phyloP scores from a whole-genome alignment of 2,329 filamentous ascomycete species.

The Shiraia sp. region DNA sequence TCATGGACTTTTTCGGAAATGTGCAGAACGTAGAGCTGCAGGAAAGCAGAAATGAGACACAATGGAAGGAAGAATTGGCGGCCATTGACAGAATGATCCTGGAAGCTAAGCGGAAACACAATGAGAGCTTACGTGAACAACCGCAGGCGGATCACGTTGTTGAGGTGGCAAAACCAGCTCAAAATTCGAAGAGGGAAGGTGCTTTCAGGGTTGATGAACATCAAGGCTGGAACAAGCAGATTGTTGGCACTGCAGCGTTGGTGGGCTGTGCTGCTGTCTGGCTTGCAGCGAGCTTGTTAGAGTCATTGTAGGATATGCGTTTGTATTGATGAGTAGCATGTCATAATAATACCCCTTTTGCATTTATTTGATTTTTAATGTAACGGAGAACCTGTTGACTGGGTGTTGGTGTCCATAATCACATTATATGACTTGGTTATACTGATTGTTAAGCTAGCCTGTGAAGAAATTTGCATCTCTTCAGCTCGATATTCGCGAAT shows the following conservation, averaged over 20 bases:
- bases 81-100: conserved; percentile 68
- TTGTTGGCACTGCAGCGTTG: conserved; percentile 45
- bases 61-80: conserved; percentile 70
- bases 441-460: too few species aligned
- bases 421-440: too few species aligned
- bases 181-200: conserved; percentile 31
- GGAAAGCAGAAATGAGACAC: conserved; percentile 46
- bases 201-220: conserved; percentile 42
- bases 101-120: conserved; percentile 51
- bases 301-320: conserved; percentile 24
- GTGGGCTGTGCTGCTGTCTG: conserved; percentile 46
- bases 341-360: conserved; percentile 6
- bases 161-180: conserved; percentile 22
- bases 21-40: conserved; percentile 96
- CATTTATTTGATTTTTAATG: background rate
- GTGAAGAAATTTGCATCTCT: too few species aligned
- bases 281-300: conserved; percentile 46
- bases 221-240: conserved; percentile 46
- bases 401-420: too few species aligned
- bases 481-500: too few species aligned
- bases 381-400: too few species aligned
- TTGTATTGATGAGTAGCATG: background rate
- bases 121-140: conserved; percentile 30
- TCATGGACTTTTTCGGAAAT: conserved; percentile 98
- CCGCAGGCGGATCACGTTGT: conserved; percentile 27